Base-by-base conservation (phyloP, 305 asterid species). In the Rubia occidens region DNA sequence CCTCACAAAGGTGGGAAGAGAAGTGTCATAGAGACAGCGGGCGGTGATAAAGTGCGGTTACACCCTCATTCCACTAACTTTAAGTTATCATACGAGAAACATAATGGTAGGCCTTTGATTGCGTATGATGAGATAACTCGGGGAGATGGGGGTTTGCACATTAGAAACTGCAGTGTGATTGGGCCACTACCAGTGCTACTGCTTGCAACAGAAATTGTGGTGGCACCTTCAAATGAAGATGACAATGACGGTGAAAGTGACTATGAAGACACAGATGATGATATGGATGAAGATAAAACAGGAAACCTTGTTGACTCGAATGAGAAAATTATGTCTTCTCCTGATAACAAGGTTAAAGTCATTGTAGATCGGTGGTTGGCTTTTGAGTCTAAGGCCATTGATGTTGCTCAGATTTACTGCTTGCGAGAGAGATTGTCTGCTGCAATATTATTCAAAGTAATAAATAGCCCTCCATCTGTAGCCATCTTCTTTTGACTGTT, bases 371-470 rank as follows among this genome's bases (percentile, higher is more conserved):
- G 89, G 70, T 95, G 99, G 99, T 87, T 95, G 67, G 83, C 90
- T 9, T 88, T 91, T 9, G 83, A 84, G 74, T 89, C 92, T 4
- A 81, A 77, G 14, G 96, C 98, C 64, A 95, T 95, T 68, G 95
- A 89, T 73, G 95, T 87, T 72, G 96, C 99, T 74, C 96, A 95
- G 78, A 81, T 95, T 32, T 89, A 91, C 83, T 95, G 96, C 81
- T 79, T 91, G 49, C 74, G 97, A 80, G 98, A 95, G 88, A 83
- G 99, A 75, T 82, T 91, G 32, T 74, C 89, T 70, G 86, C 95
- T 11, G 91, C 97, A 72, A 79, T 91, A 73, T 73, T 83, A 71
- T 88, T 83, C 82, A 89, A 85, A 74, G 96, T 91, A 83, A 67
- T 64, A 68, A 76, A 54, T 67, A 47, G 20, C 51, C 18, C 55